These are phyloP conservation scores for Agroathelia rolfsii DNA, from an alignment of 1,284 basidiomycete species.

Conservation along the genomic window DNA sequence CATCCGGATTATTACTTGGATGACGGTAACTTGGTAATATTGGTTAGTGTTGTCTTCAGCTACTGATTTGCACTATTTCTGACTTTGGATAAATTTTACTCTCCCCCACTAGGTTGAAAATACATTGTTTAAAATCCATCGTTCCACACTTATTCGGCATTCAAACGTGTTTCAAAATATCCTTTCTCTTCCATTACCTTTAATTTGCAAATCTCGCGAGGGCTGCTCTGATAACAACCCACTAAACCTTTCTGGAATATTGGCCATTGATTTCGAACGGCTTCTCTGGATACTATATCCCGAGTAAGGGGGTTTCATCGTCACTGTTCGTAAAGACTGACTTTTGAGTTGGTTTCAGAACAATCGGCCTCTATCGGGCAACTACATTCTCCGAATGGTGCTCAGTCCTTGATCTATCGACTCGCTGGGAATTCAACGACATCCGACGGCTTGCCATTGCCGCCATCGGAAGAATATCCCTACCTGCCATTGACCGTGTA, in stretches of 20 bases:
- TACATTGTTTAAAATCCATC: conserved; percentile 20
- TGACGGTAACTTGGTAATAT: conserved; percentile 21
- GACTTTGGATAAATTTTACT: not conserved
- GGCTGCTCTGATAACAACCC: conserved; percentile 14
- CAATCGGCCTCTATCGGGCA: conserved; percentile 13
- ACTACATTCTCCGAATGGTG: conserved; percentile 10
- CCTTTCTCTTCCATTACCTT: conserved; percentile 14
- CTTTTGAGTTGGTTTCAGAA: conserved; percentile 8
- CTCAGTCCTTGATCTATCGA: conserved; percentile 11
- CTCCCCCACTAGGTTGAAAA: conserved; percentile 20
- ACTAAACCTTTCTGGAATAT: conserved; percentile 17
- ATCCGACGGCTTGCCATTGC: conserved; percentile 21
- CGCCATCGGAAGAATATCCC: conserved; percentile 14
- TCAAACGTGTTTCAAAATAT: conserved; percentile 19
- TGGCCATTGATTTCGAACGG: conserved; percentile 20
- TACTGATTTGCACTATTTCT: not conserved
- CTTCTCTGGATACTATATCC: conserved; percentile 22
- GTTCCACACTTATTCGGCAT: conserved; percentile 18
- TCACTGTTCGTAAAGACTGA: not conserved
- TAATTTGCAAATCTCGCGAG: conserved; percentile 7
- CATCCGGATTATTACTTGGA: conserved; percentile 15
- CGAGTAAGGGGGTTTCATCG: conserved; percentile 13
- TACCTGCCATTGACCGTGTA: conserved; percentile 20
- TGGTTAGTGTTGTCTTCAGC: conserved; percentile 12
- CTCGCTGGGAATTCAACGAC: conserved; percentile 19